Percentiles rank a stretch among this genome's conserved stretches.
Evolutionary conservation across 805 yeast genomes (phyloP).

Genomic region (Metschnikowia colocasiae): DNA sequence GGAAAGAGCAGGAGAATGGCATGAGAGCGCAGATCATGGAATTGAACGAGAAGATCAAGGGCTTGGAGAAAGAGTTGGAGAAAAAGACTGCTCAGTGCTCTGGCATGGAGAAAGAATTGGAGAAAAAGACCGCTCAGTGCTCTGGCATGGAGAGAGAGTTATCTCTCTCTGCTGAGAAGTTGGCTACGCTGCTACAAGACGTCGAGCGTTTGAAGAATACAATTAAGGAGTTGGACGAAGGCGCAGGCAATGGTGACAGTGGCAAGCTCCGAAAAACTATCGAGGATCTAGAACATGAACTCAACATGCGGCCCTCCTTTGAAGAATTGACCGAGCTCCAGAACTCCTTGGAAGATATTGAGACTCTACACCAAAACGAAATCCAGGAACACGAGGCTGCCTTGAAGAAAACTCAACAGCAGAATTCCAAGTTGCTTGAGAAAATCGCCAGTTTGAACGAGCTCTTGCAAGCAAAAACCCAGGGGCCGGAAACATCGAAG

Average conservation of each 20-base stretch:
- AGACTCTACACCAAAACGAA: conserved; percentile 35
- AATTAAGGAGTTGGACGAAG: not conserved
- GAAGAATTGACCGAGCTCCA: conserved; percentile 44
- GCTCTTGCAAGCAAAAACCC: not conserved
- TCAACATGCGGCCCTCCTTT: conserved; percentile 38
- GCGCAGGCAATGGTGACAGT: not conserved
- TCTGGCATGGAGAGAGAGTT: not conserved
- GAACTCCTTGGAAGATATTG: conserved; percentile 40
- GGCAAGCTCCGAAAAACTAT: conserved; percentile 13
- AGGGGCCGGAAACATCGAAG: not conserved
- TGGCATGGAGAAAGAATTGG: conserved; percentile 6
- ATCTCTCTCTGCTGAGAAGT: not conserved
- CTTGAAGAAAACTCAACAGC: conserved; percentile 21
- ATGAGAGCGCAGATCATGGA: conserved; percentile 8
- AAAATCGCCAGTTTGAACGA: conserved; percentile 6
- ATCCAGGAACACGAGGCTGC: conserved; percentile 25
- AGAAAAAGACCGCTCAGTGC: not conserved
- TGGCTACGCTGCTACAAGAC: not conserved
- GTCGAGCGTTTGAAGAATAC: not conserved
- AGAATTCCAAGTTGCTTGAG: conserved; percentile 23
- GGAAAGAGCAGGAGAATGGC: conserved; percentile 3
- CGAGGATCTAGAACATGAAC: conserved; percentile 29
- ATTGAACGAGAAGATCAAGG: conserved; percentile 3
- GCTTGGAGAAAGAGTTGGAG: not conserved
- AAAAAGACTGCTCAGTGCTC: no score